Percentiles rank a stretch among this genome's conserved stretches.
Evolutionary conservation across 805 yeast genomes (phyloP).

Genomic region (Metschnikowia borealis): DNA sequence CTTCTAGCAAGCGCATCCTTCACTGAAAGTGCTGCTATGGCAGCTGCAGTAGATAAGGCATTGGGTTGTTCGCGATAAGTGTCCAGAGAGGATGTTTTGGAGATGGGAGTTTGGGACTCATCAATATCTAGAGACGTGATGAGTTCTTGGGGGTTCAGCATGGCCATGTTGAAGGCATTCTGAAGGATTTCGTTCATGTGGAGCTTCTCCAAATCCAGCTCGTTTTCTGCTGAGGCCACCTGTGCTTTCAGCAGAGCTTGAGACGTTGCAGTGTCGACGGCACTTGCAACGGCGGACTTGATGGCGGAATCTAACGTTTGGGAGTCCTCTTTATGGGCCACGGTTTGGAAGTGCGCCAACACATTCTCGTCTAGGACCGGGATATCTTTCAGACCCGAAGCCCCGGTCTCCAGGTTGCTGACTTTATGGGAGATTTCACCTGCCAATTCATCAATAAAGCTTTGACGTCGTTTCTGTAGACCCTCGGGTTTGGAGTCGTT

Average conservation of each 20-base stretch:
- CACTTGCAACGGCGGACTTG: conserved; percentile 13
- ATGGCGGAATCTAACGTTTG: conserved; percentile 6
- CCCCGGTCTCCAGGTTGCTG: neutral
- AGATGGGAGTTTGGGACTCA: conserved; percentile 12
- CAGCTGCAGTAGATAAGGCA: conserved; percentile 14
- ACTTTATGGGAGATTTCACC: neutral
- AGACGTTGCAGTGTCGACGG: conserved; percentile 10
- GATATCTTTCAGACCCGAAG: conserved; percentile 14
- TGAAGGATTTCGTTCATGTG: conserved; percentile 69
- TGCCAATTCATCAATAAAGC: conserved; percentile 1
- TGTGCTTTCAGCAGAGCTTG: neutral
- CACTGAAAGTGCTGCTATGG: conserved; percentile 13
- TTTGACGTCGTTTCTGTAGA: neutral
- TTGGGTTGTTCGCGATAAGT: conserved; percentile 1
- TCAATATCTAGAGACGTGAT: conserved; percentile 34
- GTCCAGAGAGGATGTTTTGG: conserved; percentile 1
- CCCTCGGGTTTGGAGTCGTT: conserved; percentile 17
- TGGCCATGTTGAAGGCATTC: conserved; percentile 73
- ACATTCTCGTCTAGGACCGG: conserved; percentile 36
- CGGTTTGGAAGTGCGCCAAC: conserved; percentile 34
- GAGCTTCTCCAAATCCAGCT: conserved; percentile 49
- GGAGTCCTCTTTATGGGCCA: conserved; percentile 25
- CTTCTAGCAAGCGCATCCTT: conserved; percentile 5
- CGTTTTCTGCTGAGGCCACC: conserved; percentile 15
- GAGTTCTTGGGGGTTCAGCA: conserved; percentile 54